Evolutionary conservation across 768 basidiomycete species (phyloP), one percentile per base, ranked within the genome.

Genomic region (Glaciozyma antarctica): DNA sequence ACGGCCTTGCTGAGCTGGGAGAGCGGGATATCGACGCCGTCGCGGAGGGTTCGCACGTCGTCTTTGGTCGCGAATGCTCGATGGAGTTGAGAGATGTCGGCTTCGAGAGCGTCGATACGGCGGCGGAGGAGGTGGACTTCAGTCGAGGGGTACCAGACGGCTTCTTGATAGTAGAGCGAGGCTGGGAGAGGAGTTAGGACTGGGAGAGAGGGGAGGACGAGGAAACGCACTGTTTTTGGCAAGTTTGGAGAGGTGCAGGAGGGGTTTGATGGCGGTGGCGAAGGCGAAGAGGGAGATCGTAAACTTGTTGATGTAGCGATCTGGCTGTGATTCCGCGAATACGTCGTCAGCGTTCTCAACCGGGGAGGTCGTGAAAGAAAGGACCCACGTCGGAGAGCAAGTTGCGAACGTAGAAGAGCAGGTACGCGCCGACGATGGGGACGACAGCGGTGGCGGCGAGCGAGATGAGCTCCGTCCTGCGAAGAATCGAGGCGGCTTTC

Each of bases 281-380:
- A 75, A 56, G 44, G 62, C 43, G 45, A 75, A 76, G 17, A 75
- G 58, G 0, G 69, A 61, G 60, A 76, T 68, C 61, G 65, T 55
- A 51, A 63, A 67, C 34, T 54, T 55, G 62, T 73, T 75, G 70
- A 75, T 71, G 67, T 71, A 75, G 24, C 73, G 48, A 5, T 75
- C 75, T 9, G 72, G 70, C 38, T 41, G 38, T 15, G 38, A 41
- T 5, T 41, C 13, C 32, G 32, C 32, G 12, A 41, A 5, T 41
- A 32, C 32, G 7, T 10, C 12, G 38, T 41, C 38, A 41, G 38
- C 38, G 6, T 41, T 41, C 10, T 6, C 12, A 9, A 32, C 4
- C 32, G 32, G 38, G 10, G 38, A 41, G 13, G 38, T 12, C 2
- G 13, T 2, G 38, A 13, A 41, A 41, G 38, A 41, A 10, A 9